Base-by-base conservation (phyloP, 371 early-diverging fungal genomes). In the Mycotypha africana region DNA sequence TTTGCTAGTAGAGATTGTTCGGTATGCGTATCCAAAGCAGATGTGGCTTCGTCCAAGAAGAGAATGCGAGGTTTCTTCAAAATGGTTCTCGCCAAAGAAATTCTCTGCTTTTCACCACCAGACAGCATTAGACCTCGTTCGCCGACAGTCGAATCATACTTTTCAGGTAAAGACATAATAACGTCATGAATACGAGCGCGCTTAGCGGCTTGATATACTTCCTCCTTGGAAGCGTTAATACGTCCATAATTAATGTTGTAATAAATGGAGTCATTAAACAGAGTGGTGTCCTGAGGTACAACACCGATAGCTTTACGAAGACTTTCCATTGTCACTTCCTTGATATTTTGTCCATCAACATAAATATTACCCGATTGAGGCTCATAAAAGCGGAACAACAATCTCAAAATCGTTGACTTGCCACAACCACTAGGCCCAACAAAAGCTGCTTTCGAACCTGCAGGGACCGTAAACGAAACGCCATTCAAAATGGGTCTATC, bases 341-440 rank as follows among this genome's bases (percentile, higher is more conserved):
- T 74, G 44, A 92, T 76, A 40, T 87, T 80, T 53, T 87, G 86
- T 9, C 88, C 88, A 47, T 93, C 89, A 5, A 93, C 74, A 30
- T 74, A 78, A 11, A 93, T 85, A 19, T 66, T 70, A 19, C 93
- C 93, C 2, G 56, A 47, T 26, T 72, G 68, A 10, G 92, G 92
- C 45, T 92, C 89, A 46, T 89, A 92, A 69, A 92, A 92, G 4
- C 92, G 81, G 78, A 88, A 89, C 2, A 93, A 51, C 15, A 93
- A 74, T 28, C 87, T 74, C 39, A 91, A 54, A 19, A 92, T 72
- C 4, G 92, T 92, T 1, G 89, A 89, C 67, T 93, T 90, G 44
- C 88, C 97, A 55, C 94, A 92, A 15, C 99, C 99, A 67, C 87
- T 88, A 8, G 94, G 92, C 0, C 99, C 99, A 1, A 97, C 96